These are phyloP conservation scores for Vigna radiata DNA, from an alignment of 306 rosid species.

Conservation along the genomic window DNA sequence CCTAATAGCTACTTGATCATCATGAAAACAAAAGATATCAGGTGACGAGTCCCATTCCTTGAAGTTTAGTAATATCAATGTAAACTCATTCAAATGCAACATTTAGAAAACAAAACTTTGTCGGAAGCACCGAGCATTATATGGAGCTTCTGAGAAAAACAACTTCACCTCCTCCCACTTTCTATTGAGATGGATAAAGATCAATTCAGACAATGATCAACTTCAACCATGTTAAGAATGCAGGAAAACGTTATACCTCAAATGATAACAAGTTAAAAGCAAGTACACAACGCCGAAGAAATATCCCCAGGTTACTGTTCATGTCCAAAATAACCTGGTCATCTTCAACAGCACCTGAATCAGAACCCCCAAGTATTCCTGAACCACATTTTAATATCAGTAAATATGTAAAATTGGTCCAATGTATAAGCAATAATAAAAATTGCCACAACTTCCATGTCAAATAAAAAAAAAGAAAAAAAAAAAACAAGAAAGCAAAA, in stretches of 20 bases:
- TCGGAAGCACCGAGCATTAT: neutral
- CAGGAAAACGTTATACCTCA: slow-evolving; percentile 61
- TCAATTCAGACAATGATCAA: slow-evolving; percentile 19
- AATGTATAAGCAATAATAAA: slow-evolving; percentile 12
- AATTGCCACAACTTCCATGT: neutral
- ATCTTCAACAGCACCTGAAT: slow-evolving; percentile 76
- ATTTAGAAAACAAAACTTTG: neutral
- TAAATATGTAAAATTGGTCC: neutral
- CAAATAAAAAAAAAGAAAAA: neutral
- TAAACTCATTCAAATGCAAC: slow-evolving; percentile 24
- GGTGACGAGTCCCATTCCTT: neutral
- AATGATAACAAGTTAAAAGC: slow-evolving; percentile 87
- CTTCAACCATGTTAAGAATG: slow-evolving; percentile 1
- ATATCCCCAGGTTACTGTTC: slow-evolving; percentile 81
- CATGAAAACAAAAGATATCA: slow-evolving; percentile 14
- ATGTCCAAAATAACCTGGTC: slow-evolving; percentile 85
- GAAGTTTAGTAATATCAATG: slow-evolving; percentile 12
- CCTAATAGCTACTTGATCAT: neutral
- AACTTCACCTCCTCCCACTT: slow-evolving; percentile 24
- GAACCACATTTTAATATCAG: slow-evolving; percentile 34
- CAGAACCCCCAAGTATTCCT: slow-evolving; percentile 86
- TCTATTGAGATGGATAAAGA: slow-evolving; percentile 6
- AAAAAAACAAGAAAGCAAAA: neutral
- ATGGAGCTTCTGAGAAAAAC: slow-evolving; percentile 15
- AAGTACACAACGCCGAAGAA: slow-evolving; percentile 84